phyloP scores from a whole-genome alignment of 495 filamentous ascomycete genomes.

The Filosporella fistucella region DNA sequence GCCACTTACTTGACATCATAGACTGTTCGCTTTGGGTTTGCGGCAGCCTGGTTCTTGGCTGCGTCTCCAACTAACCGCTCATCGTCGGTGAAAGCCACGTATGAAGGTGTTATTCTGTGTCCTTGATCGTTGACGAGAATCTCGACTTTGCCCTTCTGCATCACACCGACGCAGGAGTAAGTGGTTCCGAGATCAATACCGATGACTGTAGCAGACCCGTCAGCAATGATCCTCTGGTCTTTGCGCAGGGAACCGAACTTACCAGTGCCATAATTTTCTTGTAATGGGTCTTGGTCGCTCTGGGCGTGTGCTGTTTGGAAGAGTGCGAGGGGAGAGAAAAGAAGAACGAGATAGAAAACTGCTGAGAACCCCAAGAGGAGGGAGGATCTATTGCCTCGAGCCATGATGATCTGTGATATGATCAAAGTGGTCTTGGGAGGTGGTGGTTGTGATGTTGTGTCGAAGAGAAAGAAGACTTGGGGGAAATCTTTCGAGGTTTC shows the following conservation, averaged over 20 bases:
- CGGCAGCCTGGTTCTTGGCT: constrained; percentile 97
- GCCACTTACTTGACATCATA: constrained; percentile 86
- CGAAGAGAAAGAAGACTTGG: constrained; percentile 1
- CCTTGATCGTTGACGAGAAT: constrained; percentile 97
- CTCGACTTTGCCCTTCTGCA: constrained; percentile 98
- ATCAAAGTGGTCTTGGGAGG: constrained; percentile 14
- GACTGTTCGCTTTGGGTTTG: constrained; percentile 84
- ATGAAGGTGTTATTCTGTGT: constrained; percentile 98
- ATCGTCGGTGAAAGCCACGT: constrained; percentile 97
- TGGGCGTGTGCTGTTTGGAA: constrained; percentile 71
- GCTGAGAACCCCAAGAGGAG: constrained; percentile 58
- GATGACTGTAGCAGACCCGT: constrained; percentile 53
- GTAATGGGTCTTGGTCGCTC: constrained; percentile 46
- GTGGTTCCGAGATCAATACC: constrained; percentile 99
- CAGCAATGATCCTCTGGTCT: constrained; percentile 5
- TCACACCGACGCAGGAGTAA: constrained; percentile 98
- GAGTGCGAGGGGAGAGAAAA: constrained; percentile 71
- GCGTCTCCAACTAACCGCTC: constrained; percentile 97
- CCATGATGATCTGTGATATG: constrained; percentile 36
- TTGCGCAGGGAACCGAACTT: constrained; percentile 15
- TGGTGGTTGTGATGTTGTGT: not conserved
- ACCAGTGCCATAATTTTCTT: constrained; percentile 75
- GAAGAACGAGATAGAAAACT: constrained; percentile 76
- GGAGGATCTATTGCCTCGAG: constrained; percentile 47
- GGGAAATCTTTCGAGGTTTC: not conserved